Percentiles rank a stretch among this genome's conserved stretches.
Conservation (phyloP, 2,329 filamentous ascomycete species). For the Alternaria brassicicola region DNA sequence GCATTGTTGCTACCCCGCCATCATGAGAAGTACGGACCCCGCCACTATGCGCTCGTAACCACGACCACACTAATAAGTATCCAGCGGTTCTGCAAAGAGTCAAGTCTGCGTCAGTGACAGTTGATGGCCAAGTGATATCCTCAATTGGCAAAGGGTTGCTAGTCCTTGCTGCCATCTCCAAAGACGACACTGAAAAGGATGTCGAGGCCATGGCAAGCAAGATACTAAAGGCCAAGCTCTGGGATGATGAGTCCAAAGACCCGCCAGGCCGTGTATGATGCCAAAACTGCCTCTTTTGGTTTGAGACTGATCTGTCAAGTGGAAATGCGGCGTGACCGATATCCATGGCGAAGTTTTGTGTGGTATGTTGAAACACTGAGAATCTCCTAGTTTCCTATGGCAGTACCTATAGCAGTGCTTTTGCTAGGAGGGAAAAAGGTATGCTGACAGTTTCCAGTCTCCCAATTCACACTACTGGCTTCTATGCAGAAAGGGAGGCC, state of each 20-base stretch:
- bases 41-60: slow-evolving; percentile 3
- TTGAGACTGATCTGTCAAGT: slow-evolving; percentile 58
- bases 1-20: slow-evolving; percentile 18
- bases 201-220: slow-evolving; percentile 82
- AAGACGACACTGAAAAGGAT: slow-evolving; percentile 88
- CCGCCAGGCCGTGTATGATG: slow-evolving; percentile 60
- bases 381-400: not conserved
- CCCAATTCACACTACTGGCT: slow-evolving; percentile 93
- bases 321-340: slow-evolving; percentile 89
- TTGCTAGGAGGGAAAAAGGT: not conserved
- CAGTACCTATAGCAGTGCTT: not conserved
- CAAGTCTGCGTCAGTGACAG: slow-evolving; percentile 91
- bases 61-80: slow-evolving; percentile 26
- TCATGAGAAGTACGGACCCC: slow-evolving; percentile 29
- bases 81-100: slow-evolving; percentile 91
- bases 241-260: slow-evolving; percentile 79
- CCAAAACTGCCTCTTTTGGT: not conserved
- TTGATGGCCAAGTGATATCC: slow-evolving; percentile 88
- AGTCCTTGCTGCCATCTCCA: slow-evolving; percentile 89
- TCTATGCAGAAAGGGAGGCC: slow-evolving; percentile 96
- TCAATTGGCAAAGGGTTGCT: slow-evolving; percentile 89
- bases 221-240: slow-evolving; percentile 87
- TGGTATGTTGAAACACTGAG: slow-evolving; percentile 61
- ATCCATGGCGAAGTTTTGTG: slow-evolving; percentile 93
- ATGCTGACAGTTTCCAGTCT: slow-evolving; percentile 65